These are phyloP conservation scores for Crithidia fasciculata DNA, from an alignment of 208 protist genomes.

Conservation along the genomic window DNA sequence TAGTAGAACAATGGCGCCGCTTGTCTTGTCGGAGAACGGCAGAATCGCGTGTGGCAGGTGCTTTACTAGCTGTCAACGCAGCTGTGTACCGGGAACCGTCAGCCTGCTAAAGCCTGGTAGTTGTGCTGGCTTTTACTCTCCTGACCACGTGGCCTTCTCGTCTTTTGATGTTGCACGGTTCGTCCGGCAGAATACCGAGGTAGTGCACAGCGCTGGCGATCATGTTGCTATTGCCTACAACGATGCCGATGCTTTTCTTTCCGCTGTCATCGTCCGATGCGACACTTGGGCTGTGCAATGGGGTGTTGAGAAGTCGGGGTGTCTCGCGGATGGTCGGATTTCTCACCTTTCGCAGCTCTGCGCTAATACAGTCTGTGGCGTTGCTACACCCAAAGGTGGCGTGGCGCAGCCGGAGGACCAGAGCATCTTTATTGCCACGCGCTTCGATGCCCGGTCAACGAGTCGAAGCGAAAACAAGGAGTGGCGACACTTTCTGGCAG, in stretches of 20 bases:
- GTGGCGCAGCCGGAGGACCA: neutral
- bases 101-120: slow-evolving; percentile 15
- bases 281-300: slow-evolving; percentile 86
- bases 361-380: slow-evolving; percentile 38
- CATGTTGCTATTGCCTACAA: slow-evolving; percentile 58
- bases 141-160: slow-evolving; percentile 29
- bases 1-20: slow-evolving; percentile 3
- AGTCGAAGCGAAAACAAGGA: slow-evolving; percentile 34
- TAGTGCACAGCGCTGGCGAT: slow-evolving; percentile 36
- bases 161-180: slow-evolving; percentile 20
- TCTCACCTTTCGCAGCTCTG: slow-evolving; percentile 23
- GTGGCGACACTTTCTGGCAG: slow-evolving; percentile 28
- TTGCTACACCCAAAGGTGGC: slow-evolving; percentile 6
- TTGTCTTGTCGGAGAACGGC: slow-evolving; percentile 22
- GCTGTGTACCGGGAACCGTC: slow-evolving; percentile 19
- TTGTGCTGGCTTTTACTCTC: neutral
- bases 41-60: slow-evolving; percentile 22
- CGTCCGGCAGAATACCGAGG: slow-evolving; percentile 3
- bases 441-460: slow-evolving; percentile 24
- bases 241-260: slow-evolving; percentile 42
- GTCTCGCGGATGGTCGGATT: slow-evolving; percentile 29
- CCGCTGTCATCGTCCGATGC: slow-evolving; percentile 65
- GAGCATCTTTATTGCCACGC: slow-evolving; percentile 39
- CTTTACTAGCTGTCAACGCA: slow-evolving; percentile 30
- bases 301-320: slow-evolving; percentile 41